Base-by-base conservation (phyloP, 345 rosid species). In the Euphorbia tirucalli region DNA sequence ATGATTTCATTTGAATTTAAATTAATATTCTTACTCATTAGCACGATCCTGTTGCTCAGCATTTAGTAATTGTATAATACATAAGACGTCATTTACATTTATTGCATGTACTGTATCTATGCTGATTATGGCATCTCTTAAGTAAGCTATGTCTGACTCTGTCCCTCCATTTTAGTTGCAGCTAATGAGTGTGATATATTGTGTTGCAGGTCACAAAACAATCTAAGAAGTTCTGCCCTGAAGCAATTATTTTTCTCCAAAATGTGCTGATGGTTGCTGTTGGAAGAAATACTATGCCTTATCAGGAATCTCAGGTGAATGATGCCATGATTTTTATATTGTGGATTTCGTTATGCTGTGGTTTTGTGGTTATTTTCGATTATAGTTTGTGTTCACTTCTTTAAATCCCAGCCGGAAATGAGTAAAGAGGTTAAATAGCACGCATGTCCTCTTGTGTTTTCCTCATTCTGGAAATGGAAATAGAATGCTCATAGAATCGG, bases 211-310 rank as follows among this genome's bases (percentile, higher is more conserved):
- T 88, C 32, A 77, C 82, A 48, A 90, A 81, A 78, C 89, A 89
- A 70, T 88, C 99, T 61, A 69, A 72, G 76, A 95, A 88, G 81
- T 92, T 89, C 73, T 92, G 91, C 71, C 97, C 97, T 11, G 99
- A 92, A 78, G 99, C 91, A 72, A 79, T 90, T 46, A 44, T 86
- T 77, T 92, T 90, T 83, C 84, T 90, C 59, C 80, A 79, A 65
- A 80, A 88, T 59, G 73, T 92, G 70, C 77, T 95, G 58, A 77
- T 82, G 85, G 95, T 89, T 49, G 90, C 87, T 31, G 76, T 68
- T 30, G 86, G 83, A 74, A 71, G 73, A 78, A 89, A 83, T 41
- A 64, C 74, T 64, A 75, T 76, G 41, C 69, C 87, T 43, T 73
- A 79, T 65, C 78, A 76, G 69, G 88, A 83, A 76, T 86, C 87